Percentiles rank a stretch among this genome's conserved stretches.
phyloP scores from a whole-genome alignment of 176 grass and related monocot genomes.

The Microstegium vimineum region DNA sequence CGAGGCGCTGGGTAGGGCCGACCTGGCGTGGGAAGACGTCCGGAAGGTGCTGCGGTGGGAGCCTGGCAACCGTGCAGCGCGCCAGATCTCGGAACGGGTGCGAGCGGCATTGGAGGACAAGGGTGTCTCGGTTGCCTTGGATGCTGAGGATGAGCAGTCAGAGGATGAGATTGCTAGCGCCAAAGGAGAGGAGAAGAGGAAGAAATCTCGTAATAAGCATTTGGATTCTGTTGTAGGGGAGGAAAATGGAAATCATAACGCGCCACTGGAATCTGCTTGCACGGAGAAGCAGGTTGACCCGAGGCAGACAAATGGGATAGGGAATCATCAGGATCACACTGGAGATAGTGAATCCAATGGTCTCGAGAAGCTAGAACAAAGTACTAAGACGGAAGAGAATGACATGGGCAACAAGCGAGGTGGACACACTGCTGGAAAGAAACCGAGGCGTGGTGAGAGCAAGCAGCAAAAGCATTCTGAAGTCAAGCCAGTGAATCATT shows the following conservation, averaged over 20 bases:
- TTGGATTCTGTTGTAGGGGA: neutral
- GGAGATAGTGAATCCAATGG: neutral
- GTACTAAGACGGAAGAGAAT: neutral
- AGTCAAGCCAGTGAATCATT: neutral
- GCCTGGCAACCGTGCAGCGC: constrained; percentile 46
- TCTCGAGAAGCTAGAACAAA: neutral
- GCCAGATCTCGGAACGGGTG: constrained; percentile 42
- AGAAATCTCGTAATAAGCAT: constrained; percentile 18
- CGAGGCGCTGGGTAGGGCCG: constrained; percentile 45
- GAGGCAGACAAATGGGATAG: neutral
- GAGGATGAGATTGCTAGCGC: neutral
- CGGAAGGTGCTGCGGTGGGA: constrained; percentile 44
- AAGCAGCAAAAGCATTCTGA: constrained; percentile 14
- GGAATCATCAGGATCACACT: neutral
- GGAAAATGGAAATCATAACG: neutral
- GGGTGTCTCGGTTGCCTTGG: constrained; percentile 3
- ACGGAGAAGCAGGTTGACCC: neutral
- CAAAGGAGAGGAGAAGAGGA: constrained; percentile 44
- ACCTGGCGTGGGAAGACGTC: constrained; percentile 51
- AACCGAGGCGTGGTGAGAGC: neutral
- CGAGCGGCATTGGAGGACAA: constrained; percentile 43
- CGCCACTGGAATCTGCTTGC: neutral
- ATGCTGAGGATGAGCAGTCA: neutral
- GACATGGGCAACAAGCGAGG: neutral
- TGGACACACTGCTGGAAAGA: neutral